phyloP scores from a whole-genome alignment of 352 stramenopile species.

The Phytophthora multivora region DNA sequence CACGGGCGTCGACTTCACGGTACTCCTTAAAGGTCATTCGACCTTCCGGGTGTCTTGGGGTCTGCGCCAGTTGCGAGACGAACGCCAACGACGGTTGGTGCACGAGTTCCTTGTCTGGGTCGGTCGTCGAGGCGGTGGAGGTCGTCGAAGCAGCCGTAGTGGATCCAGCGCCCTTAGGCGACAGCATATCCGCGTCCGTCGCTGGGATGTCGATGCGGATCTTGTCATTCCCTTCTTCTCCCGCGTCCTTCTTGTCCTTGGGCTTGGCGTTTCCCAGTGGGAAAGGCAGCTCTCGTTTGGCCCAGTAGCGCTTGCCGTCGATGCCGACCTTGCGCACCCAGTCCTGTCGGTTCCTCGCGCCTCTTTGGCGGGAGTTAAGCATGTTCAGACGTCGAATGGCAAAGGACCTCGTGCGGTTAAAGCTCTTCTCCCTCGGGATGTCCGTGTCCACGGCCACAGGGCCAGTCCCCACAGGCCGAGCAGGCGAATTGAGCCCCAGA shows the following conservation, averaged over 20 bases:
- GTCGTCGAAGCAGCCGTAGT: conserved; percentile 15
- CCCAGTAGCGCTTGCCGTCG: conserved; percentile 87
- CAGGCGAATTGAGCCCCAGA: conserved; percentile 62
- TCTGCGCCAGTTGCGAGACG: conserved; percentile 85
- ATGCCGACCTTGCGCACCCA: conserved; percentile 84
- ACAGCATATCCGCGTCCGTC: conserved; percentile 52
- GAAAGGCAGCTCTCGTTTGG: conserved; percentile 70
- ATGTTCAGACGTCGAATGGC: conserved; percentile 88
- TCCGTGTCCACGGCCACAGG: conserved; percentile 52
- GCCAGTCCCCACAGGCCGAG: conserved; percentile 29
- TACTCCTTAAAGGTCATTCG: conserved; percentile 91
- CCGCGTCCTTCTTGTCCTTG: conserved; percentile 17
- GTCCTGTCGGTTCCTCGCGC: conserved; percentile 79
- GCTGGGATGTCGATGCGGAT: conserved; percentile 51
- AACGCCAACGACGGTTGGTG: conserved; percentile 85
- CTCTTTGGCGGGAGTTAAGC: conserved; percentile 82
- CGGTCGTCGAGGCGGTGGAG: conserved; percentile 13
- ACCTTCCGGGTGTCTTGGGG: conserved; percentile 76
- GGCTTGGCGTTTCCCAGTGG: conserved; percentile 42
- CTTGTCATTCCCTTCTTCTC: conserved; percentile 15
- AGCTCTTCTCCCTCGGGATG: conserved; percentile 57
- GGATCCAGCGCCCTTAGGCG: conserved; percentile 27
- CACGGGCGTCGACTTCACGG: conserved; percentile 82
- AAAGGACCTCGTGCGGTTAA: conserved; percentile 88
- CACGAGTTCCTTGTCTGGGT: conserved; percentile 69